A percentile compares a stretch with the other conserved stretches of the same genome.
These are phyloP conservation scores for Lachnum nothofagi DNA, from an alignment of 2,329 filamentous ascomycete genomes.

Conservation along the genomic window DNA sequence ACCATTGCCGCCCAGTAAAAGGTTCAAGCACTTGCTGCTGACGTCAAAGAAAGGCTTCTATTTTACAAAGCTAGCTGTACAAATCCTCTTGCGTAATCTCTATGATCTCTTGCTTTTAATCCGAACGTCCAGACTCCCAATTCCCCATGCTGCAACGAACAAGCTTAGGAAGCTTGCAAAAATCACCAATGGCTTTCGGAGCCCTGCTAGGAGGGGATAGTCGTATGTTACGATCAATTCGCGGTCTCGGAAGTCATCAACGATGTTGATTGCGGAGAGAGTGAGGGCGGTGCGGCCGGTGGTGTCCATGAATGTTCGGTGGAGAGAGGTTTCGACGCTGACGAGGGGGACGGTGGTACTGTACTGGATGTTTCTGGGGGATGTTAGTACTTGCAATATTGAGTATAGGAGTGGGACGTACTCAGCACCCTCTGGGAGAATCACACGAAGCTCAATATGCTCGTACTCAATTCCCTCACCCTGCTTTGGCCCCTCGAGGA, in stretches of 20 bases:
- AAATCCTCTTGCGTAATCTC: background rate
- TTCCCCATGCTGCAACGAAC: constrained; percentile 67
- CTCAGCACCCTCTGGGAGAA: constrained; percentile 87
- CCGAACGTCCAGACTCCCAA: constrained; percentile 47
- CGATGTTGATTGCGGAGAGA: constrained; percentile 77
- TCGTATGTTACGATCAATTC: constrained; percentile 85
- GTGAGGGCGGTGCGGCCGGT: constrained; percentile 77
- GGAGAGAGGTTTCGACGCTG: constrained; percentile 53
- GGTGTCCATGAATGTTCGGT: constrained; percentile 92
- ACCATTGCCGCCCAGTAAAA: no score
- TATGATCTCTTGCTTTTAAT: constrained; percentile 27
- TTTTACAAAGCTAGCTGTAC: constrained; percentile 8
- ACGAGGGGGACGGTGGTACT: constrained; percentile 68
- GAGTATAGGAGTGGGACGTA: constrained; percentile 52
- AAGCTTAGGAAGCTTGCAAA: constrained; percentile 68
- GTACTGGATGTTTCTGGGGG: constrained; percentile 69
- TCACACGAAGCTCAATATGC: constrained; percentile 70
- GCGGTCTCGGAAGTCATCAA: constrained; percentile 82
- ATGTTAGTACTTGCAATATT: constrained; percentile 40
- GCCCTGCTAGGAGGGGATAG: constrained; percentile 65
- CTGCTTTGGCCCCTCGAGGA: constrained; percentile 87
- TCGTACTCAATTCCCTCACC: constrained; percentile 82
- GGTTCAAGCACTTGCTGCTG: no score
- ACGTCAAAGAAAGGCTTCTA: no score
- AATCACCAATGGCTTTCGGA: constrained; percentile 83